A percentile compares a stretch with the other conserved stretches of the same genome.
These are phyloP conservation scores for Aphanocladium album DNA, from an alignment of 2,329 filamentous ascomycete genomes.

Conservation along the genomic window DNA sequence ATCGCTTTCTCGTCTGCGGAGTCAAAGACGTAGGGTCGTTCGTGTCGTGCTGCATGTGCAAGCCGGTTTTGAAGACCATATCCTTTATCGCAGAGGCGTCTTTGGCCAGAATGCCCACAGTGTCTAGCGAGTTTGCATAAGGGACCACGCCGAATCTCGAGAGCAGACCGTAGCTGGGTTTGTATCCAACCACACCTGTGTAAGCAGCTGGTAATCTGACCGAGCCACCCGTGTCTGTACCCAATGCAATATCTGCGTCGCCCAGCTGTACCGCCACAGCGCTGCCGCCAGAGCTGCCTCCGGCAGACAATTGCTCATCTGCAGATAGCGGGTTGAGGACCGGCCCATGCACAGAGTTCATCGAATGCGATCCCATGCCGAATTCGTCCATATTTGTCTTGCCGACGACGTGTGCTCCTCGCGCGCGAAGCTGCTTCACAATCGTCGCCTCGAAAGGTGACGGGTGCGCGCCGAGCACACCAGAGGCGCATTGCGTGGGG, in stretches of 20 bases:
- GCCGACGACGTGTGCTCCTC: conserved; percentile 60
- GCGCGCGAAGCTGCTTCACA: conserved; percentile 58
- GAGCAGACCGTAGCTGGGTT: conserved; percentile 84
- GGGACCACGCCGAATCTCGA: conserved; percentile 83
- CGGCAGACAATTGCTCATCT: conserved; percentile 54
- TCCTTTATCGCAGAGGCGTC: conserved; percentile 46
- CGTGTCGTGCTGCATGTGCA: conserved; percentile 55
- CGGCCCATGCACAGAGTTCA: conserved; percentile 61
- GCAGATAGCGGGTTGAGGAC: conserved; percentile 49
- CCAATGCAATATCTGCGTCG: conserved; percentile 60
- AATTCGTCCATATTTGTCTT: conserved; percentile 97
- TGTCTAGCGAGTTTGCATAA: conserved; percentile 90
- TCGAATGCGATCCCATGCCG: conserved; percentile 86
- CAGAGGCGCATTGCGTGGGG: conserved; percentile 81
- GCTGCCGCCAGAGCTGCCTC: conserved; percentile 90
- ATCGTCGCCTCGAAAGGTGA: conserved; percentile 83
- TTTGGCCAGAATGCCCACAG: conserved; percentile 69
- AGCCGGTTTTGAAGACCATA: conserved; percentile 44
- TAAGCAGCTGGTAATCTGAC: conserved; percentile 85
- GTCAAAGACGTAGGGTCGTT: conserved; percentile 72
- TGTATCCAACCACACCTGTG: conserved; percentile 77
- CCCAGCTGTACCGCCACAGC: conserved; percentile 72
- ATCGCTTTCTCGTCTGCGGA: conserved; percentile 46
- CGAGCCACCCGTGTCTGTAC: conserved; percentile 90
- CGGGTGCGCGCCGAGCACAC: conserved; percentile 62